Base-by-base conservation (phyloP, 495 filamentous ascomycete genomes). In the Trypethelium eluteriae region DNA sequence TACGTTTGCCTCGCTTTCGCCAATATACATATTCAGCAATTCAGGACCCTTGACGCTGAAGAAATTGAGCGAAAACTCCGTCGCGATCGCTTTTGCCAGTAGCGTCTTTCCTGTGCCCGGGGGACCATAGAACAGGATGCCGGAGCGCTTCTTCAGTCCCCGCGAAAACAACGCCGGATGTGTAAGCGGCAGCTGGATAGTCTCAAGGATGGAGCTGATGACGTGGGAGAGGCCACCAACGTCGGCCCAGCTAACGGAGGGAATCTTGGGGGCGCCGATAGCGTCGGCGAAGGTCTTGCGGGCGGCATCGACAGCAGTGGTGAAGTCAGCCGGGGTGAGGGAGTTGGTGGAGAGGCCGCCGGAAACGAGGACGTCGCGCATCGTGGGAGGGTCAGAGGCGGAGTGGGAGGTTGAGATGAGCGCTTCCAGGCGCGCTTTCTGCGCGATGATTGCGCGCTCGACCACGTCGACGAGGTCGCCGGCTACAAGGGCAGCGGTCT, bases 1-100 rank as follows among this genome's bases (percentile, higher is more conserved):
- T 11, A 98, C 94, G 72, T 98, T 98, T 59, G 95, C 95, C 81
- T 98, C 94, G 9, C 92, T 96, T 76, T 98, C 94, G 77, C 94
- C 94, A 74, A 98, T 98, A 73, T 98, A 98, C 94, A 98, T 98
- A 73, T 98, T 98, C 18, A 98, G 85, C 71, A 98, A 76, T 78
- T 98, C 94, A 1, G 94, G 94, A 2, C 94, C 94, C 77, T 99
- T 99, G 77, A 99, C 91, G 62, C 88, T 92, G 85, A 99, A 98
- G 82, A 99, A 99, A 70, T 99, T 99, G 73, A 99, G 84, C 62
- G 90, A 95, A 81, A 97, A 98, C 71, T 98, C 94, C 0, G 95
- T 98, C 1, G 94, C 94, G 72, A 99, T 98, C 47, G 94, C 94
- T 79, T 98, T 98, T 41, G 94, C 94, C 38, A 99, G 84, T 34